Percentiles rank a stretch among this genome's conserved stretches.
Conservation (phyloP, 768 basidiomycete genomes). For the Tephrocybe sp. region DNA sequence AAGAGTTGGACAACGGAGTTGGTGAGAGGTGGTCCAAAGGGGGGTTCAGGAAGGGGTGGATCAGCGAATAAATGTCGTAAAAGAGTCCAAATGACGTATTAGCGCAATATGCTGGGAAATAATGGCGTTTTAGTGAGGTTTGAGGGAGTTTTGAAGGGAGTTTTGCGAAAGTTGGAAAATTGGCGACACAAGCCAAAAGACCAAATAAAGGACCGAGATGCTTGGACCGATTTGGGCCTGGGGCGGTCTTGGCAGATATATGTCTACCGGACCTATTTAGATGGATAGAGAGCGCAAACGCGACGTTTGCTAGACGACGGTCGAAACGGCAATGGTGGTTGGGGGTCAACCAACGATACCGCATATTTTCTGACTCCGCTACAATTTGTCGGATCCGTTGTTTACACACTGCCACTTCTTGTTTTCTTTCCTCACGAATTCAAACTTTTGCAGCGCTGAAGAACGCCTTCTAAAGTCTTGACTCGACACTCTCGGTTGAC, state of each 20-base stretch:
- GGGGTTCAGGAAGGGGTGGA: slow-evolving; percentile 11
- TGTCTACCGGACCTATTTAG: slow-evolving; percentile 23
- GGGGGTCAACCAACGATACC: slow-evolving; percentile 46
- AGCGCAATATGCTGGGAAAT: slow-evolving; percentile 20
- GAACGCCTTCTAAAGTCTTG: neutral
- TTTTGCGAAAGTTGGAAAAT: slow-evolving; percentile 29
- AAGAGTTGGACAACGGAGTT: slow-evolving; percentile 17
- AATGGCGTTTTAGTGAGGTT: slow-evolving; percentile 23
- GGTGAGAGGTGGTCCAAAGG: slow-evolving; percentile 14
- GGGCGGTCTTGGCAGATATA: slow-evolving; percentile 15
- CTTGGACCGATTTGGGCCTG: slow-evolving; percentile 21
- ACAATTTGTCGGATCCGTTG: slow-evolving; percentile 37
- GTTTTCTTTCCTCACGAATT: neutral
- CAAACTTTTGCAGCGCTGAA: neutral
- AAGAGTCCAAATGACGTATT: slow-evolving; percentile 28
- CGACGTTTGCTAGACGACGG: slow-evolving; percentile 26
- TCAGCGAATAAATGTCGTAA: slow-evolving; percentile 26
- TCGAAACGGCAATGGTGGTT: slow-evolving; percentile 41
- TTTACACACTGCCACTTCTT: slow-evolving; percentile 13
- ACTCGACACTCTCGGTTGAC: too few species aligned
- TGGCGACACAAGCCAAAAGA: slow-evolving; percentile 26
- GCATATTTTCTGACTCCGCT: slow-evolving; percentile 44
- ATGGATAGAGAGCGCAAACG: slow-evolving; percentile 23
- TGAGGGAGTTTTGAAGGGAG: slow-evolving; percentile 27
- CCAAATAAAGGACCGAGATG: slow-evolving; percentile 29